Base-by-base conservation (phyloP, 768 basidiomycete genomes). In the Boletus tylopilopsis region DNA sequence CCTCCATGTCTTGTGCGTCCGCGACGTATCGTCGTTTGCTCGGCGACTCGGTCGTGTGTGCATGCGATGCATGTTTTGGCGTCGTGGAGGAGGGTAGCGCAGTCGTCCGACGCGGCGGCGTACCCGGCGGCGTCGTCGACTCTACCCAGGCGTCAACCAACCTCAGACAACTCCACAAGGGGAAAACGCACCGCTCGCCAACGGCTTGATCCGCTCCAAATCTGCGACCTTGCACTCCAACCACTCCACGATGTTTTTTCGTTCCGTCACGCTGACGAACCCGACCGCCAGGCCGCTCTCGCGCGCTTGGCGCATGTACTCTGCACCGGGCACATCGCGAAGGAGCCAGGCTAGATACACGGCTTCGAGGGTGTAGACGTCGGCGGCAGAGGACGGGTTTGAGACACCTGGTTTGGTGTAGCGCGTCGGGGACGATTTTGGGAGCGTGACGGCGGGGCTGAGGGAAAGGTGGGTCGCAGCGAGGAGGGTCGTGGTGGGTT, bases 231-330 rank as follows among this genome's bases (percentile, higher is more conserved):
- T 76, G 30, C 88, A 84, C 58, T 87, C 82, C 37, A 97, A 64
- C 83, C 88, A 97, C 44, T 94, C 93, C 30, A 90, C 81, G 0
- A 95, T 83, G 38, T 76, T 76, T 71, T 89, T 91, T 53, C 94
- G 74, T 69, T 96, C 94, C 3, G 91, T 90, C 29, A 92, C 82
- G 57, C 87, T 84, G 33, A 97, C 90, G 64, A 92, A 80, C 0
- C 86, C 85, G 33, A 82, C 77, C 2, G 80, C 74, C 25, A 93
- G 70, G 1, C 90, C 87, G 36, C 76, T 76, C 60, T 88, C 87
- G 47, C 90, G 75, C 2, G 86, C 85, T 59, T 88, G 84, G 63
- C 85, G 87, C 81, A 95, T 83, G 70, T 98, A 98, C 56, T 94
- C 91, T 15, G 86, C 88, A 25, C 83, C 81, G 0, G 81, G 74